Conservation (phyloP, 2,329 filamentous ascomycete genomes). For the Lachnellula cervina region DNA sequence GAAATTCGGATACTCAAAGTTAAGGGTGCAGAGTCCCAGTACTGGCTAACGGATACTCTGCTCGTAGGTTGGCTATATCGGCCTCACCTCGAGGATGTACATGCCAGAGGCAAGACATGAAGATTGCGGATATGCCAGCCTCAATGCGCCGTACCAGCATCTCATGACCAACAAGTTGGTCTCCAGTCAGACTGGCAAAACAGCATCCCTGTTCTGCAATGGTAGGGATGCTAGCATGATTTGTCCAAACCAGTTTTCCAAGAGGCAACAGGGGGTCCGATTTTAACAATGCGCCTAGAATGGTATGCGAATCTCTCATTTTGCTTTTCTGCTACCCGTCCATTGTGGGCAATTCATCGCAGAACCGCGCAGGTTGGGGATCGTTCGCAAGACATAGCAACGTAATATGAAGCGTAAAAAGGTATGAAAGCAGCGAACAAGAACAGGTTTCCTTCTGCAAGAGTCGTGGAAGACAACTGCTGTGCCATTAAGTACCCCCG, state of each 20-base stretch:
- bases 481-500: slow-evolving; percentile 53
- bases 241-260: slow-evolving; percentile 48
- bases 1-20: slow-evolving; percentile 60
- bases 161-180: slow-evolving; percentile 50
- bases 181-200: slow-evolving; percentile 46
- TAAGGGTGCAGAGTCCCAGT: slow-evolving; percentile 63
- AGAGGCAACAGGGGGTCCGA: slow-evolving; percentile 39
- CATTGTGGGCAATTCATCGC: slow-evolving; percentile 23
- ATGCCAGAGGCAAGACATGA: slow-evolving; percentile 43
- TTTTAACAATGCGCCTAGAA: slow-evolving; percentile 29
- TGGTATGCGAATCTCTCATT: slow-evolving; percentile 31
- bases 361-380: slow-evolving; percentile 32
- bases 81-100: slow-evolving; percentile 56
- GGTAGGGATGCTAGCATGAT: slow-evolving; percentile 50
- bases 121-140: slow-evolving; percentile 57
- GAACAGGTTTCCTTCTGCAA: slow-evolving; percentile 37
- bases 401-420: slow-evolving; percentile 10
- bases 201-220: slow-evolving; percentile 49
- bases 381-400: slow-evolving; percentile 23
- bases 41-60: slow-evolving; percentile 65
- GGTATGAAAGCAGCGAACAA: slow-evolving; percentile 17
- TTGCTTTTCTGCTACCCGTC: slow-evolving; percentile 26
- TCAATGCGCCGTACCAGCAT: slow-evolving; percentile 56
- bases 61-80: slow-evolving; percentile 65
- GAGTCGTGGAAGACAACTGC: slow-evolving; percentile 45